These are phyloP conservation scores for Epichloe sylvatica DNA, from an alignment of 2,329 filamentous ascomycete species.

Conservation along the genomic window DNA sequence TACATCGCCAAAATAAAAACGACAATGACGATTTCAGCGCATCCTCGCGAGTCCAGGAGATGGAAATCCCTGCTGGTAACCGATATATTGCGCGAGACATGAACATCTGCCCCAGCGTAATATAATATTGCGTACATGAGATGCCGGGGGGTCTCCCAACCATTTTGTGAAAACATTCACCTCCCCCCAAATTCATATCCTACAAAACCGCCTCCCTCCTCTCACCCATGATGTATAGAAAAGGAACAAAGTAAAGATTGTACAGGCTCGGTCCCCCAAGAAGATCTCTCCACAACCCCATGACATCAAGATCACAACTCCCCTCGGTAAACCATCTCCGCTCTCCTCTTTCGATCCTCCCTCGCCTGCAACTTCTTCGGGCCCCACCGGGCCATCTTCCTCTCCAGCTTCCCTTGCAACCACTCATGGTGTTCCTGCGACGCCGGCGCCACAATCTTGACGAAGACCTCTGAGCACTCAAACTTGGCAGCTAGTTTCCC, in stretches of 20 bases:
- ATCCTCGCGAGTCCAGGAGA: neutral
- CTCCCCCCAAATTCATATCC: neutral
- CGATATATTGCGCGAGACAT: neutral
- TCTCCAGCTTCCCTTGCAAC: constrained; percentile 31
- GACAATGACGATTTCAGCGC: neutral
- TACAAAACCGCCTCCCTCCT: neutral
- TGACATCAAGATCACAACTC: constrained; percentile 29
- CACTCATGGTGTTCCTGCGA: constrained; percentile 32
- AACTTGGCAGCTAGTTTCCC: constrained; percentile 38
- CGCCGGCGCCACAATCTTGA: constrained; percentile 43
- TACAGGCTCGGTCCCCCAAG: neutral
- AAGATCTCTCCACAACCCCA: neutral
- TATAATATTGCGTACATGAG: constrained; percentile 1
- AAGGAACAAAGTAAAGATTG: neutral
- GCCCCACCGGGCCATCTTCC: constrained; percentile 43
- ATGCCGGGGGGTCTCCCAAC: neutral
- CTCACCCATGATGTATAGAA: neutral
- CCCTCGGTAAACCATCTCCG: constrained; percentile 36
- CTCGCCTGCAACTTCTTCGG: constrained; percentile 38
- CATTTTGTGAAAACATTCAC: neutral
- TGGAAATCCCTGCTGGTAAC: neutral
- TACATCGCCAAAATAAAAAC: neutral
- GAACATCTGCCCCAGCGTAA: neutral
- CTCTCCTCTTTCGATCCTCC: constrained; percentile 40
- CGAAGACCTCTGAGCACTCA: constrained; percentile 40